phyloP scores from a whole-genome alignment of 108 stramenopile species.

The Nitzschia sp. region DNA sequence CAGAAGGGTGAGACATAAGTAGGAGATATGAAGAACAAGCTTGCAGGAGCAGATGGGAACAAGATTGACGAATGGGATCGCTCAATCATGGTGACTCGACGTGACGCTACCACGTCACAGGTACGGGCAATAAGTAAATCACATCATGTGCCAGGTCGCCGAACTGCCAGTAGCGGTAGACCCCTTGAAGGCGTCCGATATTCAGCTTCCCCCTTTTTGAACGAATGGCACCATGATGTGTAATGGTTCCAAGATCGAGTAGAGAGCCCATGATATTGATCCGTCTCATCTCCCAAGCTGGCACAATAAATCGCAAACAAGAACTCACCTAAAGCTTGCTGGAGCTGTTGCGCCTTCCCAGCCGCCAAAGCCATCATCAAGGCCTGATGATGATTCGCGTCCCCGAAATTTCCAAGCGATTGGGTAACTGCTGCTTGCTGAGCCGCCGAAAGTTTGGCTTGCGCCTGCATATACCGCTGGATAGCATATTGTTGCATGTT shows the following conservation, averaged over 20 bases:
- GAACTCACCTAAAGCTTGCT: slow-evolving; percentile 1
- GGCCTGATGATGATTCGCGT: slow-evolving; percentile 3
- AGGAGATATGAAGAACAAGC: neutral
- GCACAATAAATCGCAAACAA: neutral
- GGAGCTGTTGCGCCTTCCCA: slow-evolving; percentile 13
- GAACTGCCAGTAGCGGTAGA: no score
- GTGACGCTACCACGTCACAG: slow-evolving; percentile 3
- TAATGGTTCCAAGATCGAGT: no score
- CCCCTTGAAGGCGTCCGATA: no score
- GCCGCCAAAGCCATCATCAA: slow-evolving; percentile 20
- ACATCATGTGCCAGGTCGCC: no score
- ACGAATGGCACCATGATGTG: no score
- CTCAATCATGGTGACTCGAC: neutral
- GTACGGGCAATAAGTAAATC: neutral
- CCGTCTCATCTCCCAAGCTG: neutral
- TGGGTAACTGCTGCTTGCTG: slow-evolving; percentile 28
- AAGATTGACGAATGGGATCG: neutral
- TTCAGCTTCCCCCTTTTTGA: no score
- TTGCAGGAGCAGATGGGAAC: neutral
- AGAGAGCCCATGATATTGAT: no score
- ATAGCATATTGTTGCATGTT: slow-evolving; percentile 31
- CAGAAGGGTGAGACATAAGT: neutral
- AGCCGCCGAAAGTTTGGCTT: slow-evolving; percentile 31
- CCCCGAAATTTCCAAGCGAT: slow-evolving; percentile 15
- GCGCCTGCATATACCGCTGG: slow-evolving; percentile 33